These are phyloP conservation scores for Periglandula ipomoeae DNA, from an alignment of 2,329 filamentous ascomycete genomes.

Conservation along the genomic window DNA sequence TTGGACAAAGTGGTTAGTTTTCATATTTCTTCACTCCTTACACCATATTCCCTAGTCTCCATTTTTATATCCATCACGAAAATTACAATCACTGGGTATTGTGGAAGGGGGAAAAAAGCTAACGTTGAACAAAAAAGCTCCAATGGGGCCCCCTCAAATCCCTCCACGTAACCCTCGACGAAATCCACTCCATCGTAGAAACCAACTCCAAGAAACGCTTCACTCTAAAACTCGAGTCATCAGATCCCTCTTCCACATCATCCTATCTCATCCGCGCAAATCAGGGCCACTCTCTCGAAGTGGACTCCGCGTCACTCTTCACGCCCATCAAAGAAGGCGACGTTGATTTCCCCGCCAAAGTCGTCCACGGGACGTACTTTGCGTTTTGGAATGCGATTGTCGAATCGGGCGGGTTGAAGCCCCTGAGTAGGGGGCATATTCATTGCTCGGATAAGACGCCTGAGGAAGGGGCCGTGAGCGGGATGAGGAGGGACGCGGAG, in stretches of 20 bases:
- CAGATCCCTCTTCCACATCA: constrained; percentile 37
- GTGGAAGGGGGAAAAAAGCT: no score
- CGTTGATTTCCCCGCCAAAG: constrained; percentile 51
- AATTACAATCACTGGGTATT: no score
- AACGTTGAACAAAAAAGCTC: constrained; percentile 29
- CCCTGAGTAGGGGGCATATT: constrained; percentile 80
- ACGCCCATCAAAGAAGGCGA: constrained; percentile 52
- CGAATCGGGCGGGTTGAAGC: constrained; percentile 64
- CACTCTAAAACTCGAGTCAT: constrained; percentile 50
- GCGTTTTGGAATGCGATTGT: constrained; percentile 69
- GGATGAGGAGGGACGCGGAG: constrained; percentile 72
- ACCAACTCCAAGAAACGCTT: constrained; percentile 89
- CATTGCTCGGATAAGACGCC: constrained; percentile 67
- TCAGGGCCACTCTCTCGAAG: constrained; percentile 81
- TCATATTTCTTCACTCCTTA: constrained; percentile 1
- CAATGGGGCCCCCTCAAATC: constrained; percentile 51
- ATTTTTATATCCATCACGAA: no score
- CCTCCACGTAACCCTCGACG: constrained; percentile 64
- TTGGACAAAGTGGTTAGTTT: constrained; percentile 49
- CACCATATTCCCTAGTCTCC: not conserved
- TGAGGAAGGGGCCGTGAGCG: constrained; percentile 55
- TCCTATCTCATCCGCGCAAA: constrained; percentile 88
- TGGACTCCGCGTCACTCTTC: constrained; percentile 63
- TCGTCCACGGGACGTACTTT: constrained; percentile 86
- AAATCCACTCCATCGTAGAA: constrained; percentile 60